phyloP scores from a whole-genome alignment of 2,329 filamentous ascomycete species.

The Aspergillus novofumigatus region DNA sequence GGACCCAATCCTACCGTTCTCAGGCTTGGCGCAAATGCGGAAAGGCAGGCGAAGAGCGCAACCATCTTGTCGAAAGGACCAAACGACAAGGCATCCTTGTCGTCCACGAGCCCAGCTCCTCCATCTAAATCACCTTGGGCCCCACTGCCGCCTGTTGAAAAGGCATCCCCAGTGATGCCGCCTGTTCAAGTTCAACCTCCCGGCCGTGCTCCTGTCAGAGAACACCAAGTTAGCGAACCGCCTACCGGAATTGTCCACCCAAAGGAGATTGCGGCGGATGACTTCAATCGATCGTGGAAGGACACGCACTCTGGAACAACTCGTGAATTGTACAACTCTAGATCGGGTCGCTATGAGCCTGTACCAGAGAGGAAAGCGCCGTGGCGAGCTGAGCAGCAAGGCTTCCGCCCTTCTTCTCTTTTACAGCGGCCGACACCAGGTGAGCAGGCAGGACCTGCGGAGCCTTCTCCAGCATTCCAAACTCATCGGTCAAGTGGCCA shows the following conservation, averaged over 20 bases:
- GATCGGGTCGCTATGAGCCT: slow-evolving; percentile 88
- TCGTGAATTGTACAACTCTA: slow-evolving; percentile 88
- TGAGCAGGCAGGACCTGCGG: slow-evolving; percentile 63
- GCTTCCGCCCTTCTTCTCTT: slow-evolving; percentile 68
- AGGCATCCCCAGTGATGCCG: slow-evolving; percentile 64
- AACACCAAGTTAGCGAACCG: slow-evolving; percentile 54
- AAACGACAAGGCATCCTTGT: slow-evolving; percentile 50
- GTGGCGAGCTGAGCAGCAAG: slow-evolving; percentile 60
- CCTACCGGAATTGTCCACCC: slow-evolving; percentile 51
- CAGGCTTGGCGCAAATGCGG: slow-evolving; percentile 44
- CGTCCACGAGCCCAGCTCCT: slow-evolving; percentile 44
- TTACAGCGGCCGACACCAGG: slow-evolving; percentile 67
- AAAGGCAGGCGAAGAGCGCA: slow-evolving; percentile 43
- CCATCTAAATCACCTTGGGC: slow-evolving; percentile 92
- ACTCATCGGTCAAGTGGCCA: slow-evolving; percentile 67
- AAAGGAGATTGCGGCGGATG: slow-evolving; percentile 88
- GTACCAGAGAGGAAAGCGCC: slow-evolving; percentile 73
- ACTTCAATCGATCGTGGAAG: slow-evolving; percentile 83
- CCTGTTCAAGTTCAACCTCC: slow-evolving; percentile 40
- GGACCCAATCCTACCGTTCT: slow-evolving; percentile 49
- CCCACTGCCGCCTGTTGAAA: slow-evolving; percentile 76
- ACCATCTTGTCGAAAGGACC: slow-evolving; percentile 47
- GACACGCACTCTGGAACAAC: slow-evolving; percentile 61
- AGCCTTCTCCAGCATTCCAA: slow-evolving; percentile 84
- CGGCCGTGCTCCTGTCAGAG: slow-evolving; percentile 51